phyloP scores from a whole-genome alignment of 306 rosid genomes.

The Lagenaria siceraria region DNA sequence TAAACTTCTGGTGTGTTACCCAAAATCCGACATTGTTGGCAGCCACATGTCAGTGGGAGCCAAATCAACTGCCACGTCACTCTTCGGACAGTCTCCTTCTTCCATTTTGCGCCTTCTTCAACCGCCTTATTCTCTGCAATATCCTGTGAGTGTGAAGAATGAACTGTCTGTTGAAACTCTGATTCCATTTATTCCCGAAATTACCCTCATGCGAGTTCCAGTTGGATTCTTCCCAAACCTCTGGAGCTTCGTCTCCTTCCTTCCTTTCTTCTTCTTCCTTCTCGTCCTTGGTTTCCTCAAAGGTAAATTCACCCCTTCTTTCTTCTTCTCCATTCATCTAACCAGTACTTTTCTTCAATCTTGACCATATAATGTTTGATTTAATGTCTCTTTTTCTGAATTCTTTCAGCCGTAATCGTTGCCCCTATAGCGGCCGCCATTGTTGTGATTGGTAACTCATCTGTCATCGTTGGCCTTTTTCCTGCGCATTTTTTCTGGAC shows the following conservation, averaged over 20 bases:
- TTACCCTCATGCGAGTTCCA: constrained; percentile 30
- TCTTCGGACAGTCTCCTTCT: background rate
- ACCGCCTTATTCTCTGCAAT: background rate
- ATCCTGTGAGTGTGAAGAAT: background rate
- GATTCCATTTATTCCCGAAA: background rate
- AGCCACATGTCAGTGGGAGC: background rate
- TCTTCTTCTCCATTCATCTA: background rate
- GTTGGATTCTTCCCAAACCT: constrained; percentile 23
- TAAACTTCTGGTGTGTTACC: background rate
- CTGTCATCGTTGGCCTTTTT: constrained; percentile 59
- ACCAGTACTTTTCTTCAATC: background rate
- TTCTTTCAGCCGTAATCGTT: constrained; percentile 33
- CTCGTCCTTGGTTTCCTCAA: constrained; percentile 48
- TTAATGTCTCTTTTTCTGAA: background rate
- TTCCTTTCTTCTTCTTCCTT: constrained; percentile 58
- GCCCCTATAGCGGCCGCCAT: constrained; percentile 35
- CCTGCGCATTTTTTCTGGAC: constrained; percentile 64
- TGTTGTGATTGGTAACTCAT: constrained; percentile 42
- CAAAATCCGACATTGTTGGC: background rate
- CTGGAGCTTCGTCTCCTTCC: constrained; percentile 51
- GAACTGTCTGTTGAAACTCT: background rate
- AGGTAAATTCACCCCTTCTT: constrained; percentile 30
- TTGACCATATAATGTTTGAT: background rate
- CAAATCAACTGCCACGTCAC: background rate
- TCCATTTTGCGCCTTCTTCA: background rate